phyloP scores from a whole-genome alignment of 1,139 yeast species.

The Debaryomyces sp. region DNA sequence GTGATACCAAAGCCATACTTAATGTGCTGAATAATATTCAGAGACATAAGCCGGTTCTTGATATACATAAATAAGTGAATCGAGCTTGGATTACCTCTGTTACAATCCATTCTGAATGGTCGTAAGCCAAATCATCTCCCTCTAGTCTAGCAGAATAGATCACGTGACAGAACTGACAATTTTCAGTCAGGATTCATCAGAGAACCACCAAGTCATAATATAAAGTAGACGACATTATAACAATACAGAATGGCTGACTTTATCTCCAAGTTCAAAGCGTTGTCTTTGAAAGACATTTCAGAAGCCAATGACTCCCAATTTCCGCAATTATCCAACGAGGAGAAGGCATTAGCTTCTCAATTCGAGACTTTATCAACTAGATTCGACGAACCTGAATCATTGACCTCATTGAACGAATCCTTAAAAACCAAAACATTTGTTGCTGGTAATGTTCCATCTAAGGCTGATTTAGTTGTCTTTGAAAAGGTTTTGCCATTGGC shows the following conservation, averaged over 20 bases:
- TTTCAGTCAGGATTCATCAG: slow-evolving; percentile 3
- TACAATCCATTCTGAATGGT: background rate
- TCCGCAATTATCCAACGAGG: slow-evolving; percentile 46
- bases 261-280: slow-evolving; percentile 39
- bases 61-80: background rate
- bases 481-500: slow-evolving; percentile 65
- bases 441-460: slow-evolving; percentile 64
- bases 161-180: slow-evolving; percentile 1
- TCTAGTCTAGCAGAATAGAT: background rate
- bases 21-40: no score
- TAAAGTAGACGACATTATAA: background rate
- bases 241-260: slow-evolving; percentile 44
- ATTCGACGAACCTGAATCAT: slow-evolving; percentile 56
- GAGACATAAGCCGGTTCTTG: no score
- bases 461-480: slow-evolving; percentile 70
- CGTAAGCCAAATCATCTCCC: background rate
- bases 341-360: slow-evolving; percentile 77
- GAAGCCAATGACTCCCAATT: slow-evolving; percentile 30
- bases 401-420: slow-evolving; percentile 65
- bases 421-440: slow-evolving; percentile 73
- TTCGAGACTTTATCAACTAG: slow-evolving; percentile 73
- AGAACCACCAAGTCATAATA: background rate
- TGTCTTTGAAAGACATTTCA: slow-evolving; percentile 40
- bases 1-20: no score
- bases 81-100: background rate